Base-by-base conservation (phyloP, 2,329 filamentous ascomycete species). In the Botrytis fabae region DNA sequence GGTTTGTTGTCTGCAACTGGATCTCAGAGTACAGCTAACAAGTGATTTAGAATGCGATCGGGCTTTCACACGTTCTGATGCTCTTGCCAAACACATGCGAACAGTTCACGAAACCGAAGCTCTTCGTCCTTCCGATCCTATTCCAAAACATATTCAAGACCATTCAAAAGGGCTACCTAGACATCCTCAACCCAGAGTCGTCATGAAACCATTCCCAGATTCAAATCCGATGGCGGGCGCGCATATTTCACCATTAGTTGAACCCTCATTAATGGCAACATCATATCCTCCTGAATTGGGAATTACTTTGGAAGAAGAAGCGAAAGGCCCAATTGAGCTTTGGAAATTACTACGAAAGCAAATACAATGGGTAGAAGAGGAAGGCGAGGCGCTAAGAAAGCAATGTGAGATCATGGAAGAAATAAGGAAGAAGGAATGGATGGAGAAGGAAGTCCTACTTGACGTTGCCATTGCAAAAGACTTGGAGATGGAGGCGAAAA, bases 41-140 rank as follows among this genome's bases (percentile, higher is more conserved):
- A 7, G 2, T 22, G 48, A 28, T 22, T 22, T 78, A 97, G 96
- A 99, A 88, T 99, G 96, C 84, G 96, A 99, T 81, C 92, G 95
- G 75, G 95, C 95, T 46, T 99, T 99, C 79, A 99, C 96, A 3
- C 89, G 96, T 76, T 98, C 95, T 38, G 96, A 99, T 80, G 96
- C 96, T 20, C 87, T 99, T 0, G 94, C 95, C 2, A 99, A 99
- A 83, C 96, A 99, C 82, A 98, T 98, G 94, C 92, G 96, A 78
- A 98, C 96, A 25, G 95, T 99, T 54, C 96, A 99, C 85, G 96
- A 99, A 82, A 98, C 95, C 5, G 96, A 99, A 83, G 93, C 94
- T 25, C 86, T 97, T 35, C 91, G 93, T n/a, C 92, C 93, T 7
- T 90, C 89, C 25, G 90, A 95, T 80, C 90, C 92, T 2, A 89